A percentile compares a stretch with the other conserved stretches of the same genome.
Evolutionary conservation across 768 basidiomycete genomes (phyloP).

Genomic region (Amanita fuliginea): DNA sequence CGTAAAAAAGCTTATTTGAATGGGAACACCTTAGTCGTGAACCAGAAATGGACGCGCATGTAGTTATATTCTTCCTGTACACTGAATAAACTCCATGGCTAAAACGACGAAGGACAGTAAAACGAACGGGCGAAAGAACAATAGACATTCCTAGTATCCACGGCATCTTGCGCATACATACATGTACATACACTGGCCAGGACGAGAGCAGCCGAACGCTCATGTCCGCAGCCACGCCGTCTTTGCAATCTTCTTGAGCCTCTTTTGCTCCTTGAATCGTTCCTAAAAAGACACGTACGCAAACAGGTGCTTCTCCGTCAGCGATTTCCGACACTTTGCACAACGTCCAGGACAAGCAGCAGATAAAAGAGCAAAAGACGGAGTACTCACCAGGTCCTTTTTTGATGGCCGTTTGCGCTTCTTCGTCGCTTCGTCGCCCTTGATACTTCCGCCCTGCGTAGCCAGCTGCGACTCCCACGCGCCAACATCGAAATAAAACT

Average conservation of each 20-base stretch:
- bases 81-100: neutral
- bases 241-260: slow-evolving; percentile 74
- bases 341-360: neutral
- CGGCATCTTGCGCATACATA: neutral
- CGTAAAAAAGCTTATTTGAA: too few species aligned
- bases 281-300: slow-evolving; percentile 35
- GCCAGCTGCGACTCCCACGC: slow-evolving; percentile 69
- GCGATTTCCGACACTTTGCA: slow-evolving; percentile 1
- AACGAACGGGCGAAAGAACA: neutral
- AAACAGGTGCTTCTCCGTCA: slow-evolving; percentile 4
- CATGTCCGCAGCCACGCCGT: slow-evolving; percentile 79
- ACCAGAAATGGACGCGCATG: neutral
- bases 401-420: slow-evolving; percentile 73
- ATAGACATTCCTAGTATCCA: neutral
- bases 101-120: neutral
- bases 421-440: slow-evolving; percentile 31
- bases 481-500: slow-evolving; percentile 79
- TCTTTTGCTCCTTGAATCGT: slow-evolving; percentile 77
- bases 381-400: slow-evolving; percentile 64
- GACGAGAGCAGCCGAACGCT: neutral
- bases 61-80: neutral
- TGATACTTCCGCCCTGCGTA: slow-evolving; percentile 24
- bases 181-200: neutral
- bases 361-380: slow-evolving; percentile 1
- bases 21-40: too few species aligned